A percentile compares a stretch with the other conserved stretches of the same genome.
phyloP scores from a whole-genome alignment of 169 alveolate genomes.

The Plasmodium sp. region DNA sequence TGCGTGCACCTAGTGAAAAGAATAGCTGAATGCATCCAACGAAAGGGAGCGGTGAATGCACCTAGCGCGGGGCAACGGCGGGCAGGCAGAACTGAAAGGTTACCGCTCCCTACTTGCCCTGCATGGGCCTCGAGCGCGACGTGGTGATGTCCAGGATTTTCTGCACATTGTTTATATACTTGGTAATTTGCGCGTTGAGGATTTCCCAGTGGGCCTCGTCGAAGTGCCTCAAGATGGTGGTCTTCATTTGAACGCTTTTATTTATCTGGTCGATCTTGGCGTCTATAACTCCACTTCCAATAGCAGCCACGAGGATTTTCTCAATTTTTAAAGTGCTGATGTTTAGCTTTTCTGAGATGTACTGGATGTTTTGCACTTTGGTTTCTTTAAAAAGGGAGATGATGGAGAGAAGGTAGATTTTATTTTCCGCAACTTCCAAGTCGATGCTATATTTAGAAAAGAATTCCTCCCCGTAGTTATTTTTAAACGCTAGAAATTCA shows the following conservation, averaged over 20 bases:
- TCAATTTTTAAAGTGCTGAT: conserved; percentile 75
- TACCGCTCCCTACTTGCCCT: neutral
- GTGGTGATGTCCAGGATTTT: conserved; percentile 19
- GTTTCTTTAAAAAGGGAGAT: conserved; percentile 41
- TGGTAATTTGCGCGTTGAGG: conserved; percentile 70
- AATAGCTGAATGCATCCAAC: neutral
- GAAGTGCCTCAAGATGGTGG: conserved; percentile 80
- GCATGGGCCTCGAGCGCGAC: neutral
- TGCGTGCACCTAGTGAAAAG: no score
- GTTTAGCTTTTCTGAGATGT: conserved; percentile 57
- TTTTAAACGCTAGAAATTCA: conserved; percentile 49
- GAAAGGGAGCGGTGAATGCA: neutral
- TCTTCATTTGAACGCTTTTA: conserved; percentile 74
- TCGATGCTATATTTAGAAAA: conserved; percentile 46
- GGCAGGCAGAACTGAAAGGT: no score
- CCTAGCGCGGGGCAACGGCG: neutral
- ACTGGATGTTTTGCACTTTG: conserved; percentile 19
- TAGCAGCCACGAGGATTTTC: conserved; percentile 81
- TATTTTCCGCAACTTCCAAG: conserved; percentile 23
- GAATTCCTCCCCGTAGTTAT: conserved; percentile 28
- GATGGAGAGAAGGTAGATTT: conserved; percentile 39
- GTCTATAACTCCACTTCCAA: conserved; percentile 82
- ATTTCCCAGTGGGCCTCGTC: conserved; percentile 73
- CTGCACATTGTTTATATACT: conserved; percentile 70
- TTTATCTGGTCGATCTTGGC: conserved; percentile 82